Conservation (phyloP, 2,329 filamentous ascomycete genomes). For the Beauveria australis region DNA sequence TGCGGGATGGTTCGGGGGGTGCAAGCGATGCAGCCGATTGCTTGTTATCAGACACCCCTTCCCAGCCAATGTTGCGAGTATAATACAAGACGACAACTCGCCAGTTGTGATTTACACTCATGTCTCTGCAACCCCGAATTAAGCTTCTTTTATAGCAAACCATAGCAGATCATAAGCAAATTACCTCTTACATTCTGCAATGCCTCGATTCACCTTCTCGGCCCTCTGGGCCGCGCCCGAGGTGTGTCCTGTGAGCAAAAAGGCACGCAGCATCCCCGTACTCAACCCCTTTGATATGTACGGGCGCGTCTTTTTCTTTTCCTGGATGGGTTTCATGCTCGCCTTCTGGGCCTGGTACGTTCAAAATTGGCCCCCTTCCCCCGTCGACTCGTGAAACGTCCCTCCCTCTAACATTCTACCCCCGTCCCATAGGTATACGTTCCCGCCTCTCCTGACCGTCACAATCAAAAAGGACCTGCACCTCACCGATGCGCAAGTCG, state of each 20-base stretch:
- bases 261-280: slow-evolving; percentile 71
- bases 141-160: background rate
- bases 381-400: background rate
- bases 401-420: background rate
- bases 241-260: slow-evolving; percentile 76
- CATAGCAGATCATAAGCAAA: background rate
- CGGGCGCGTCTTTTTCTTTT: slow-evolving; percentile 84
- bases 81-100: background rate
- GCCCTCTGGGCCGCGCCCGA: slow-evolving; percentile 44
- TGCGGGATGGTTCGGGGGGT: background rate
- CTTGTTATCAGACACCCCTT: background rate
- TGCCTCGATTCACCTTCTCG: slow-evolving; percentile 21
- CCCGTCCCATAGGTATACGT: slow-evolving; percentile 53
- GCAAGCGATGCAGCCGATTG: background rate
- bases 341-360: slow-evolving; percentile 74
- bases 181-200: slow-evolving; percentile 3
- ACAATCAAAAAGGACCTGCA: slow-evolving; percentile 74
- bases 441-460: slow-evolving; percentile 69
- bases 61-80: background rate
- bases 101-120: background rate
- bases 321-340: slow-evolving; percentile 78
- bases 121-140: background rate
- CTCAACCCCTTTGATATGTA: slow-evolving; percentile 73
- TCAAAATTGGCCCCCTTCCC: background rate
- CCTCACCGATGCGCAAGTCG: slow-evolving; percentile 61